phyloP scores from a whole-genome alignment of 2,329 filamentous ascomycete species.

The Cercospora sesami region DNA sequence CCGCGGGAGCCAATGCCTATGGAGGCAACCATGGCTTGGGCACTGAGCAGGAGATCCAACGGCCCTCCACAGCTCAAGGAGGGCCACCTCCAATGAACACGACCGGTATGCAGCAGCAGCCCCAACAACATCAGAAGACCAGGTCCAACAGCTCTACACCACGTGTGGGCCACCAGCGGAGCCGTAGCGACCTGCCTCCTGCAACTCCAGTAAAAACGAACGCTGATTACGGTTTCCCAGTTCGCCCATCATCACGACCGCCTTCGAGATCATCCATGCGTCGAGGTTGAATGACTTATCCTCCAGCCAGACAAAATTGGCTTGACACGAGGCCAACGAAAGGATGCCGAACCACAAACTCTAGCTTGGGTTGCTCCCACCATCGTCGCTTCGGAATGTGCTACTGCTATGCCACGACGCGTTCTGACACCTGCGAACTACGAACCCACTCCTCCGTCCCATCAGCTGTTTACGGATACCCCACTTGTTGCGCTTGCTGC shows the following conservation, averaged over 20 bases:
- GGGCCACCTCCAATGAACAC: constrained; percentile 13
- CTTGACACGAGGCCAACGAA: background rate
- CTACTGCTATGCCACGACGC: background rate
- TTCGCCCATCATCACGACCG: constrained; percentile 18
- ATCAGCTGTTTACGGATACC: constrained; percentile 16
- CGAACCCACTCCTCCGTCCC: background rate
- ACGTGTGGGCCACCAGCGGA: constrained; percentile 25
- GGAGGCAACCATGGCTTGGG: constrained; percentile 21
- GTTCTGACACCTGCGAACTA: background rate
- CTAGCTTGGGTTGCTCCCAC: background rate
- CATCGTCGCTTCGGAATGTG: background rate
- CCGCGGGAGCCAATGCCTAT: constrained; percentile 25
- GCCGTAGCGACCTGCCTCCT: constrained; percentile 26
- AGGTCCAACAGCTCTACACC: constrained; percentile 27
- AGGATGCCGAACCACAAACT: background rate
- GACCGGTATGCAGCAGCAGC: constrained; percentile 19
- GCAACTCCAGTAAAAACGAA: constrained; percentile 25
- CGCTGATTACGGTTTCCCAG: constrained; percentile 21
- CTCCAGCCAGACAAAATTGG: background rate
- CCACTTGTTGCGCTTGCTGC: constrained; percentile 19
- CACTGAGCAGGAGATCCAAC: constrained; percentile 24
- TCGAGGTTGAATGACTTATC: background rate
- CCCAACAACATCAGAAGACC: constrained; percentile 8
- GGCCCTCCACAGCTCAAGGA: constrained; percentile 26
- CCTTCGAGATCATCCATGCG: constrained; percentile 3